Evolutionary conservation across 352 stramenopile species (phyloP).

Genomic region (Pythium vanterpoolii): DNA sequence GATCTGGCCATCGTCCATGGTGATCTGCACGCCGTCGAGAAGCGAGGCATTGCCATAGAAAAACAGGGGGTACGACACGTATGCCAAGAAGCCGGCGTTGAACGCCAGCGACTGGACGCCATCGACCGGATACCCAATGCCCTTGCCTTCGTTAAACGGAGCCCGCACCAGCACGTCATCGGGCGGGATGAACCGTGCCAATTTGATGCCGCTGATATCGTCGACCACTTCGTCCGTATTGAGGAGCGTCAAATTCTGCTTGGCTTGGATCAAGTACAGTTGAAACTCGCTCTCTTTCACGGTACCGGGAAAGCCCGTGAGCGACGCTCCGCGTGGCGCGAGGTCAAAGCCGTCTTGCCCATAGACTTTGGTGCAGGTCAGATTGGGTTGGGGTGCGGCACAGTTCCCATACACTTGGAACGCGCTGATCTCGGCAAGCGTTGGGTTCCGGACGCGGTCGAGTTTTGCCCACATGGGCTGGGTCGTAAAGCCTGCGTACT

Average conservation of each 20-base stretch:
- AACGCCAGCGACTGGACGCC: constrained; percentile 67
- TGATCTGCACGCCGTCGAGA: constrained; percentile 47
- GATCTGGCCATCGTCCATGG: constrained; percentile 40
- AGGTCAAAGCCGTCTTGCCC: constrained; percentile 43
- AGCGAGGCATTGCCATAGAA: constrained; percentile 56
- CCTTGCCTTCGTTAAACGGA: constrained; percentile 29
- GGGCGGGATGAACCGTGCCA: constrained; percentile 48
- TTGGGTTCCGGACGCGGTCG: constrained; percentile 53
- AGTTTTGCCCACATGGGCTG: constrained; percentile 52
- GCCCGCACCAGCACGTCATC: constrained; percentile 35
- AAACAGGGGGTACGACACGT: constrained; percentile 67
- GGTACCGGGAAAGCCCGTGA: constrained; percentile 47
- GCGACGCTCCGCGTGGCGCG: constrained; percentile 37
- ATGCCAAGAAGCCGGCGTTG: constrained; percentile 62
- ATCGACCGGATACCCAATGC: constrained; percentile 54
- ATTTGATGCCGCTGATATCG: constrained; percentile 36
- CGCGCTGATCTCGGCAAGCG: constrained; percentile 46
- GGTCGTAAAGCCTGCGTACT: constrained; percentile 51
- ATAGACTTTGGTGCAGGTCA: constrained; percentile 51
- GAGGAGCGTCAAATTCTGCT: constrained; percentile 48
- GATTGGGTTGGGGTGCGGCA: constrained; percentile 37
- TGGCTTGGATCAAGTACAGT: constrained; percentile 46
- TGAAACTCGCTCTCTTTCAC: constrained; percentile 27
- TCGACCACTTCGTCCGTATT: constrained; percentile 39
- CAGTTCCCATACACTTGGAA: constrained; percentile 62